phyloP scores from a whole-genome alignment of 768 basidiomycete genomes.

The Tephrocybe rancida region DNA sequence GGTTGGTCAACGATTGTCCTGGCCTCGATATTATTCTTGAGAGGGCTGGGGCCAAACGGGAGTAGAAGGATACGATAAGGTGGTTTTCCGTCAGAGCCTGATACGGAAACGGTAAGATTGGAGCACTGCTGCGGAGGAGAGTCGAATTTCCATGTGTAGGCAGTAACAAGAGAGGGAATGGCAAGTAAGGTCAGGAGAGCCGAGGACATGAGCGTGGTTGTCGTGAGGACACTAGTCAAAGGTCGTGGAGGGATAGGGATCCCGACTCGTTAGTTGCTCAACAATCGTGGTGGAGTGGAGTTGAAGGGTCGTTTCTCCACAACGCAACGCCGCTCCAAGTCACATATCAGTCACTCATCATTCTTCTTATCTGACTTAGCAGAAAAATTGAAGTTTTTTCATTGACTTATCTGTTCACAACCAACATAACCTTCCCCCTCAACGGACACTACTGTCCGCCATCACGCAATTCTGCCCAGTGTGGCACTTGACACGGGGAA shows the following conservation, averaged over 20 bases:
- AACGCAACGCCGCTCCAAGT: background rate
- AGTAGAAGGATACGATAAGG: constrained; percentile 71
- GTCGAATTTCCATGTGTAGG: constrained; percentile 50
- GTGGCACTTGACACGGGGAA: background rate
- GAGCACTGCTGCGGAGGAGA: constrained; percentile 64
- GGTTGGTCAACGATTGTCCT: constrained; percentile 58
- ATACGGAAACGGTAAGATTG: constrained; percentile 59
- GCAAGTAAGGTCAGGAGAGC: constrained; percentile 25
- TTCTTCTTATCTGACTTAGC: background rate
- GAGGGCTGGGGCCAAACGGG: constrained; percentile 65
- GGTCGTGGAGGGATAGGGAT: background rate
- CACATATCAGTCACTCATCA: constrained; percentile 12
- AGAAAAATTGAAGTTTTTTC: background rate
- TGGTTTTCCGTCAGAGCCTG: constrained; percentile 57
- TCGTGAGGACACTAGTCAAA: constrained; percentile 1
- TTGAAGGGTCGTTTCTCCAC: background rate
- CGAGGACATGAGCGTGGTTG: constrained; percentile 15
- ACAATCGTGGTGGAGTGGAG: constrained; percentile 8
- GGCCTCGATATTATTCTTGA: constrained; percentile 64
- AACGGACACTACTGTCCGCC: background rate
- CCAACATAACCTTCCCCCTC: background rate
- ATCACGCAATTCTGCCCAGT: background rate
- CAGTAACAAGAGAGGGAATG: constrained; percentile 30
- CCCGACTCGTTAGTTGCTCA: background rate
- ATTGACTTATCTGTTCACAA: background rate